Base-by-base conservation (phyloP, 208 protist species). In the Crithidia bombi region DNA sequence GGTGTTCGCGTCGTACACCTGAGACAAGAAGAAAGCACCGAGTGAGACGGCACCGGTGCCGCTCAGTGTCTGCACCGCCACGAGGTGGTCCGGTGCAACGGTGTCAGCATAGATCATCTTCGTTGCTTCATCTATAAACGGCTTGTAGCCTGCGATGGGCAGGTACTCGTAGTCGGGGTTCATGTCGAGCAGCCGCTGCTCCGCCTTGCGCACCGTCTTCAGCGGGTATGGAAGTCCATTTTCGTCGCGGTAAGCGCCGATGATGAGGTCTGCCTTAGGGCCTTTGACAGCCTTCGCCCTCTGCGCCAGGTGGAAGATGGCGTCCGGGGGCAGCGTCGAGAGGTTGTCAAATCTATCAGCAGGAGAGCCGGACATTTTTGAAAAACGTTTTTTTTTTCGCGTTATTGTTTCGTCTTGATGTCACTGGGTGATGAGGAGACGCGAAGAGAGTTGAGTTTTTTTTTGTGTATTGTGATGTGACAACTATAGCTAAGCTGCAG, bases 211-310 rank as follows among this genome's bases (percentile, higher is more conserved):
- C 10, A 99, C 96, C 19, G 83, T 87, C 23, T 74, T 69, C 0
- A 99, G 89, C 3, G 99, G 94, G 54, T 94, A 91, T n/a, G 98
- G 97, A 57, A 89, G 85, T 6, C 96, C 98, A 3, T 98, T 57
- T 23, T 98, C 95, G 44, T 97, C 94, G 64, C 98, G 88, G 85
- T 99, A 99, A 30, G 98, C 98, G 39, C 99, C 99, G 52, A 99
- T 97, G 51, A 97, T 90, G 35, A 99, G 89, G 79, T 99, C 95
- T 3, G 99, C 89, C 84, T 99, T 99, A 11, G 83, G 79, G 15
- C 66, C 79, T 15, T 63, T 71, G 11, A 83, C 90, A 2, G 50
- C 65, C 43, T 79, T 80, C 1, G 90, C 90, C 59, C 54, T 65
- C 59, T 69, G 63, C 23, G 65, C 52, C 7, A 59, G 35, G 32